A percentile compares a stretch with the other conserved stretches of the same genome.
These are phyloP conservation scores for Tylopilus vinaceipallidus DNA, from an alignment of 768 basidiomycete genomes.

Conservation along the genomic window DNA sequence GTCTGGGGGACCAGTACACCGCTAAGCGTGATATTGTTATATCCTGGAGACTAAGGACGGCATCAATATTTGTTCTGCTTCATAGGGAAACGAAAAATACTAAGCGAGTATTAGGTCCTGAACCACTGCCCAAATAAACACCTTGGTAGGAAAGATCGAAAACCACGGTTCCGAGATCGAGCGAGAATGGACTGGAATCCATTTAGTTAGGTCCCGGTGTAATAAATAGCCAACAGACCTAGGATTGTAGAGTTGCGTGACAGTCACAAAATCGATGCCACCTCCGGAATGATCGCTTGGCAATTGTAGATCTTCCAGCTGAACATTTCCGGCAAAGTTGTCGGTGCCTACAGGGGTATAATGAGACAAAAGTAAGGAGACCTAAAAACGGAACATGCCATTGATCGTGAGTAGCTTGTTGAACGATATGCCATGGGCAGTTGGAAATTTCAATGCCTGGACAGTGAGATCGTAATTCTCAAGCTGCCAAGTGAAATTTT, in stretches of 20 bases:
- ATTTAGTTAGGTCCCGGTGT: neutral
- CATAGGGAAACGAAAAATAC: constrained; percentile 30
- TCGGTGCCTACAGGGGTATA: constrained; percentile 45
- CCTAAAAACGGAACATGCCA: constrained; percentile 35
- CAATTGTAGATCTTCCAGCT: constrained; percentile 56
- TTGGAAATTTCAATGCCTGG: constrained; percentile 65
- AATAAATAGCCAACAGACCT: constrained; percentile 38
- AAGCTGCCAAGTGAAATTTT: constrained; percentile 68
- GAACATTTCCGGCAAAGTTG: constrained; percentile 56
- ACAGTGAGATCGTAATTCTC: constrained; percentile 55
- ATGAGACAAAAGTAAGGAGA: neutral
- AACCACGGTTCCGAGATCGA: constrained; percentile 64
- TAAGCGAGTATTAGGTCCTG: constrained; percentile 48
- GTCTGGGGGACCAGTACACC: constrained; percentile 58
- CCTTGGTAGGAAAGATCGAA: constrained; percentile 60
- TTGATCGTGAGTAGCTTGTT: constrained; percentile 57
- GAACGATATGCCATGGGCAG: constrained; percentile 63
- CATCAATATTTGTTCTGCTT: neutral
- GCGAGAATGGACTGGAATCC: constrained; percentile 55
- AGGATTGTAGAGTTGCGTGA: constrained; percentile 54
- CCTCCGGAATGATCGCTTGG: constrained; percentile 65
- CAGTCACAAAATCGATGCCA: constrained; percentile 63
- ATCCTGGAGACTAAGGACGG: constrained; percentile 43
- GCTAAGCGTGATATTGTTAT: constrained; percentile 55
- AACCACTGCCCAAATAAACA: constrained; percentile 56